These are phyloP conservation scores for Nyssa sinensis DNA, from an alignment of 148 eudicot genomes.

Conservation along the genomic window DNA sequence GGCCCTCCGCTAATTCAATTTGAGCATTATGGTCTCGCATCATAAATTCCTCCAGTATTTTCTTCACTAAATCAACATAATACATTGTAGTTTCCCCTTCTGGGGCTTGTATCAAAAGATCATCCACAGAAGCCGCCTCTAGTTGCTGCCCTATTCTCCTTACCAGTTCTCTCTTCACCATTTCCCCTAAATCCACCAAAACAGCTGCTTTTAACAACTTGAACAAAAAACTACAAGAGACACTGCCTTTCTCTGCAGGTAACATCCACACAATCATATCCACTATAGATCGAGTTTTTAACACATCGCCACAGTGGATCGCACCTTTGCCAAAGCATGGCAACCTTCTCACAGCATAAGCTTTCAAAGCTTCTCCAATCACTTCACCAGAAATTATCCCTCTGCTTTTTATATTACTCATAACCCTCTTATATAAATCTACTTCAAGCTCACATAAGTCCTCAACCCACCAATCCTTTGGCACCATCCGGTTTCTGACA, in stretches of 20 bases:
- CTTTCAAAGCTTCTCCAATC: conserved; percentile 87
- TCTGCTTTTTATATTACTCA: conserved; percentile 49
- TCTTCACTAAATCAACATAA: conserved; percentile 55
- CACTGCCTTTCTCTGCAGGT: conserved; percentile 72
- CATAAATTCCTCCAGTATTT: conserved; percentile 65
- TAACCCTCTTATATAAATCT: conserved; percentile 58
- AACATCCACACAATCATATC: conserved; percentile 63
- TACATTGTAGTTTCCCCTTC: conserved; percentile 50
- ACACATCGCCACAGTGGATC: conserved; percentile 32
- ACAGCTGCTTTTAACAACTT: conserved; percentile 69
- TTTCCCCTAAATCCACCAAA: conserved; percentile 49
- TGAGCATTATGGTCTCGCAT: conserved; percentile 47
- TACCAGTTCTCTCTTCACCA: conserved; percentile 42
- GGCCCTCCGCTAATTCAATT: conserved; percentile 30
- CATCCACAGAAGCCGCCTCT: conserved; percentile 78
- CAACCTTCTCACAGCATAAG: conserved; percentile 59
- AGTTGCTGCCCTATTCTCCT: conserved; percentile 79
- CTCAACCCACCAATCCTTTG: conserved; percentile 97
- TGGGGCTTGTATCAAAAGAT: conserved; percentile 55
- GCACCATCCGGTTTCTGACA: conserved; percentile 53
- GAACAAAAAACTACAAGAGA: conserved; percentile 83
- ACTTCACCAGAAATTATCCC: conserved; percentile 57
- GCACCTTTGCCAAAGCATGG: conserved; percentile 63
- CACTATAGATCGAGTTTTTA: conserved; percentile 41
- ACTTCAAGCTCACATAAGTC: conserved; percentile 86